phyloP scores from a whole-genome alignment of 106 monocot genomes.

The Xerophyta viscosa region DNA sequence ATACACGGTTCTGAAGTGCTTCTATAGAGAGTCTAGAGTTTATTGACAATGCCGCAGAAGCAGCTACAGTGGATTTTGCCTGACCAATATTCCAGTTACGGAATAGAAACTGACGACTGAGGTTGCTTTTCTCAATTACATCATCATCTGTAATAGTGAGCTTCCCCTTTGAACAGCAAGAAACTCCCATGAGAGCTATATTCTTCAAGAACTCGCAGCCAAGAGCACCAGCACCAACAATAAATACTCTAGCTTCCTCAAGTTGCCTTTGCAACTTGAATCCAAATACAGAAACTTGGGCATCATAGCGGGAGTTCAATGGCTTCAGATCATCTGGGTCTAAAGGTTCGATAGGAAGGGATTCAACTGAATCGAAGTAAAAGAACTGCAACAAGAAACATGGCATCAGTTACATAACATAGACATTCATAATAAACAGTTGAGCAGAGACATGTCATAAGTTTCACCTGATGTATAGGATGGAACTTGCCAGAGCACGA shows the following conservation, averaged over 20 bases:
- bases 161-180: constrained; percentile 65
- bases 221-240: constrained; percentile 87
- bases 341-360: constrained; percentile 47
- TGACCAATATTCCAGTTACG: constrained; percentile 97
- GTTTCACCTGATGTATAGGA: constrained; percentile 58
- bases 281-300: constrained; percentile 64
- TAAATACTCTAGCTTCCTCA: constrained; percentile 72
- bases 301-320: constrained; percentile 51
- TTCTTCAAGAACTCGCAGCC: constrained; percentile 97
- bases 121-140: constrained; percentile 97
- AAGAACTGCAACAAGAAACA: constrained; percentile 41
- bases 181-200: constrained; percentile 87
- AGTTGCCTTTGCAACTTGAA: constrained; percentile 66
- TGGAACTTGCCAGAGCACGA: constrained; percentile 74
- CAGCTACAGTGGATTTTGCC: constrained; percentile 90
- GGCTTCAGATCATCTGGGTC: constrained; percentile 43
- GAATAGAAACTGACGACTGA: constrained; percentile 90
- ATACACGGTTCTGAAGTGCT: constrained; percentile 84
- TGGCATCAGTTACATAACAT: no score
- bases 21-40: constrained; percentile 66
- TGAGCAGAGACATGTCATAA: background rate
- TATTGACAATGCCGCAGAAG: constrained; percentile 56
- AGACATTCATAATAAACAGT: no score
- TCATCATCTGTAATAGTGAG: constrained; percentile 91
- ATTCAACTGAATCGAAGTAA: constrained; percentile 67